These are phyloP conservation scores for Spathaspora hagerdaliae DNA, from an alignment of 805 yeast genomes.

Conservation along the genomic window DNA sequence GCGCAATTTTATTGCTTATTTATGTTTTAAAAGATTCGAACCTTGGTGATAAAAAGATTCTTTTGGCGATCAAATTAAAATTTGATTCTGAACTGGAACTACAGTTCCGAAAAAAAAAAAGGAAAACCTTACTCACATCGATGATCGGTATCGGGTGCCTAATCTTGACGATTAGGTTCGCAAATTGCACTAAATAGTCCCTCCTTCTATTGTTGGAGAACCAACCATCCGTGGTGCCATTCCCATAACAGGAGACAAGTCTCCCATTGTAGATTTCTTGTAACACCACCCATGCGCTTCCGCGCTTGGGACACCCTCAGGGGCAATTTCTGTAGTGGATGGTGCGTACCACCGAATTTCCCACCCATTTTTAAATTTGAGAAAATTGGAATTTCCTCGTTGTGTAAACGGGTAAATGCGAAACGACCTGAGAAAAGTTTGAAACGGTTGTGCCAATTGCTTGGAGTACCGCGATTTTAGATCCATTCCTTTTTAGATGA, in stretches of 20 bases:
- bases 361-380: constrained; percentile 42
- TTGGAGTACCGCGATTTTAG: not conserved
- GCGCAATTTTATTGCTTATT: too few species aligned
- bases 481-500: too few species aligned
- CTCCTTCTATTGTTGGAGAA: constrained; percentile 23
- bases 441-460: constrained; percentile 11
- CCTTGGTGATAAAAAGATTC: too few species aligned
- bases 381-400: constrained; percentile 10
- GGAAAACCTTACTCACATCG: constrained; percentile 41
- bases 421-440: constrained; percentile 40
- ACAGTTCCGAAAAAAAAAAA: constrained; percentile 11
- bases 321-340: constrained; percentile 39
- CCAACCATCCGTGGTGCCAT: constrained; percentile 56
- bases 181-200: constrained; percentile 60
- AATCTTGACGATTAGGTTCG: constrained; percentile 30
- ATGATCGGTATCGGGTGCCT: constrained; percentile 64
- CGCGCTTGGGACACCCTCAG: constrained; percentile 53
- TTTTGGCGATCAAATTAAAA: too few species aligned
- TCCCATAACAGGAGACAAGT: constrained; percentile 39
- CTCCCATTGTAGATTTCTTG: constrained; percentile 40
- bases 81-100: too few species aligned
- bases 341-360: constrained; percentile 64
- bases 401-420: constrained; percentile 45
- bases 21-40: too few species aligned
- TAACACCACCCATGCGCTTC: constrained; percentile 55